These are phyloP conservation scores for Talaromyces adpressus DNA, from an alignment of 495 filamentous ascomycete genomes.

Conservation along the genomic window DNA sequence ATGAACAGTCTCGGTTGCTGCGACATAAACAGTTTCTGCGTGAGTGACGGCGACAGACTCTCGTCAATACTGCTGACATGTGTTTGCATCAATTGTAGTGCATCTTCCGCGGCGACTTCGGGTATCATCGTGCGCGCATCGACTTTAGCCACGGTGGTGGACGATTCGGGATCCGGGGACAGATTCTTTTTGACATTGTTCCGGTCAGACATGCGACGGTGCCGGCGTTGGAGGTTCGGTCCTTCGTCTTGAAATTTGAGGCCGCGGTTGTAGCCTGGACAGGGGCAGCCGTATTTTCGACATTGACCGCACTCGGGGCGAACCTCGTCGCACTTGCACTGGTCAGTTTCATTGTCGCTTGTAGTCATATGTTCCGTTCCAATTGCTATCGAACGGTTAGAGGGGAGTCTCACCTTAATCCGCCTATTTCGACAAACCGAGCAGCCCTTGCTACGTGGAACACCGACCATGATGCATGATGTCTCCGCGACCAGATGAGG, in stretches of 20 bases:
- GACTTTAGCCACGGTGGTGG: not conserved
- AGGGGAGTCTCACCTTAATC: slow-evolving; percentile 18
- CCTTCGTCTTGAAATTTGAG: slow-evolving; percentile 18
- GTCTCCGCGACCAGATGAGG: not conserved
- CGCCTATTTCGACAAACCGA: slow-evolving; percentile 21
- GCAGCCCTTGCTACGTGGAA: slow-evolving; percentile 35
- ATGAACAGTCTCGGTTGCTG: slow-evolving; percentile 23
- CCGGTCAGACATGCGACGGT: slow-evolving; percentile 7
- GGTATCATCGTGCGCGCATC: slow-evolving; percentile 2
- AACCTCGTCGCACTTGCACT: slow-evolving; percentile 23
- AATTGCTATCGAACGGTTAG: not conserved
- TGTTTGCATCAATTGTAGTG: slow-evolving; percentile 3
- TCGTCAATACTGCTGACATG: slow-evolving; percentile 14
- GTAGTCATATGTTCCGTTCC: not conserved
- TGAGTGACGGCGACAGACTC: slow-evolving; percentile 18
- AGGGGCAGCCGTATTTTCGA: slow-evolving; percentile 17
- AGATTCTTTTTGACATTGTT: not conserved
- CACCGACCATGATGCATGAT: slow-evolving; percentile 29
- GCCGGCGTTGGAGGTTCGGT: slow-evolving; percentile 18
- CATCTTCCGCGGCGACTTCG: slow-evolving; percentile 1
- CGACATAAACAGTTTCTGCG: slow-evolving; percentile 16
- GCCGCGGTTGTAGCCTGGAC: slow-evolving; percentile 16
- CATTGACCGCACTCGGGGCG: slow-evolving; percentile 24
- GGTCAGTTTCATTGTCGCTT: not conserved
- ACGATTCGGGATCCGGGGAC: not conserved